Evolutionary conservation across 2,329 filamentous ascomycete genomes (phyloP), one percentile per base, ranked within the genome.

Genomic region (Colletotrichum sp.): DNA sequence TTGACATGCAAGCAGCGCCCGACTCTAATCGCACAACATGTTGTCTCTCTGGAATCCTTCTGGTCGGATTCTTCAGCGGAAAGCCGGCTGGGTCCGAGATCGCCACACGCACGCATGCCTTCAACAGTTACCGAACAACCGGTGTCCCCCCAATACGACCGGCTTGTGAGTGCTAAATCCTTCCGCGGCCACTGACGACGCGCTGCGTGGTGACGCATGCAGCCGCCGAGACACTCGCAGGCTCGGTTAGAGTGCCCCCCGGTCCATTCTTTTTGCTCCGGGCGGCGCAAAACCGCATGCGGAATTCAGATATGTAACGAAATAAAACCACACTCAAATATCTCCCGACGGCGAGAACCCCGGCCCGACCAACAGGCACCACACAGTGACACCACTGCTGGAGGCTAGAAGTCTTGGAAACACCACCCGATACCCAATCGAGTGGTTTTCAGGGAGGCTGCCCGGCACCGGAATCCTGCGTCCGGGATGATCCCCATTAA

Each of bases 401-500:
- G 25, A 30, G 66, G 25, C 55, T 36, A 34, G 64, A 34, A 48
- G n/a, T 32, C 43, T 73, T 68, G 73, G 32, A 56, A 18, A 27
- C n/a, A 69, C 55, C 36, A 25, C 15, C 15, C 64, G 43, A 58
- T 73, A 18, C 65, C 65, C 16, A 25, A 25, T 73, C 25, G 43
- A 68, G 36, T 22, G 43, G 28, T 4, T 32, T 30, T 18, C 16
- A 71, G 13, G 67, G 25, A 36, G n/a, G 18, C 32, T 25, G 18
- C 28, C 10, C 12, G 52, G 70, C 22, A 55, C 22, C 70, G 43
- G 32, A 60, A 13, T 39, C 68, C 6, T 36, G 25, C 22, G 48
- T 39, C 74, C 15, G 64, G 70, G 70, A 60, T 69, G 32, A 73
- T 69, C 74, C 70, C 65, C n/a, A 52, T 39, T 60, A 22, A 48